Percentiles rank a stretch among this genome's conserved stretches.
phyloP scores from a whole-genome alignment of 2,329 filamentous ascomycete species.

The Westerdykella sp. region DNA sequence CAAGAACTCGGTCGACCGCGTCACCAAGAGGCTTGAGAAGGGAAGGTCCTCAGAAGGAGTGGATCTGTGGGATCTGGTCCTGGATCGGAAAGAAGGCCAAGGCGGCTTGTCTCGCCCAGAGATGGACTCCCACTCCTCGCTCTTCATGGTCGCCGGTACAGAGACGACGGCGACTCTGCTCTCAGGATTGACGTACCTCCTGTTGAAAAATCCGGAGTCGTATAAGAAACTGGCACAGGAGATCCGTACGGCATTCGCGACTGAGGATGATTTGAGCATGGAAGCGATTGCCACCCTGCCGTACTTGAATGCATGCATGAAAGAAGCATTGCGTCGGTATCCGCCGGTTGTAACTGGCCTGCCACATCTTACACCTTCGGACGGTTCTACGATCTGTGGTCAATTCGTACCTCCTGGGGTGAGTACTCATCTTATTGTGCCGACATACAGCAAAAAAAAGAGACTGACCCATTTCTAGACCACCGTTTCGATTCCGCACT shows the following conservation, averaged over 20 bases:
- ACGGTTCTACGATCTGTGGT: conserved; percentile 35
- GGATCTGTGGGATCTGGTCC: conserved; percentile 40
- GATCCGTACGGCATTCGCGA: conserved; percentile 21
- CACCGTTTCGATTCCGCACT: conserved; percentile 13
- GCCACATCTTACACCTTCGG: conserved; percentile 30
- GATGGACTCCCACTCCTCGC: conserved; percentile 34
- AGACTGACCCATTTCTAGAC: conserved; percentile 4
- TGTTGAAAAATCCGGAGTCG: conserved; percentile 24
- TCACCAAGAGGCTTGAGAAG: conserved; percentile 26
- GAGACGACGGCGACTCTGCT: conserved; percentile 43
- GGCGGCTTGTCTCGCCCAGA: conserved; percentile 25
- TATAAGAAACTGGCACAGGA: conserved; percentile 25
- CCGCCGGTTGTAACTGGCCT: conserved; percentile 36
- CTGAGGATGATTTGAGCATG: conserved; percentile 32
- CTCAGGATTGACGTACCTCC: conserved; percentile 33
- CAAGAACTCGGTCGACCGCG: conserved; percentile 12
- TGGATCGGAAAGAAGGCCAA: conserved; percentile 28
- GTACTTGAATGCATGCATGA: conserved; percentile 37
- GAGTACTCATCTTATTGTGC: conserved; percentile 11
- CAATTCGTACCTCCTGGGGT: conserved; percentile 29
- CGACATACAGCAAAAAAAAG: not conserved
- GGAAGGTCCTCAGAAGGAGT: conserved; percentile 17
- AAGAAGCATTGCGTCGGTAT: conserved; percentile 40
- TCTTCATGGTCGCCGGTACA: conserved; percentile 41
- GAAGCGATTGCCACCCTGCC: conserved; percentile 22